Evolutionary conservation across 108 stramenopile species (phyloP), one percentile per base, ranked within the genome.

Genomic region (Skeletonema grethae): DNA sequence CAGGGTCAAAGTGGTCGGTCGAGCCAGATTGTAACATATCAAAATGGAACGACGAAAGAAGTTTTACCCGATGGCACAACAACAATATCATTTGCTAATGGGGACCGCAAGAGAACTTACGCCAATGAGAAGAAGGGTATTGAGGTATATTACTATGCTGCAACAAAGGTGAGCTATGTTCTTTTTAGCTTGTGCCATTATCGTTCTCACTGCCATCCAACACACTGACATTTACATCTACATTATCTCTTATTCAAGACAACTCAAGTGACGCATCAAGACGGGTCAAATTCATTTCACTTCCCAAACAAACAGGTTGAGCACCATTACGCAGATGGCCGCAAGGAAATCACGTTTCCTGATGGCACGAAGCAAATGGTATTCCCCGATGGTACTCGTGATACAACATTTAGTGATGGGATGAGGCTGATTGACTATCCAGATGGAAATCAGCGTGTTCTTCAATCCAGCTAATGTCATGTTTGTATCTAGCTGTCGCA

Each of bases 81-180:
- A 12, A 73, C 85, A 20, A 87, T 92, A 1, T 79, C 86, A 9
- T 92, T 90, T 56, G 57, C 82, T 30, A 92, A 92, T 64, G 91
- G 91, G 0, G 91, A 92, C 69, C 57, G 83, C 32, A 89, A 90
- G 75, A 59, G 72, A 61, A 73, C 82, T 1, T 86, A 88, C 20
- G 78, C 83, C 29, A 69, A 61, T 32, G 84, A 83, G 36, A 71
- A 71, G 43, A 71, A 82, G 39, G 80, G 80, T 34, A 75, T 82
- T 31, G 70, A 77, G 20, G 82, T 90, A 16, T 93, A 93, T 59
- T 91, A 82, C 71, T 93, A 91, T 70, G 87, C 87, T 31, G 77
- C 80, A 13, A 86, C 88, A 1, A 65, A 85, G 70, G 79, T 80
- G 61, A 67, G 63, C 25, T 11, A 22, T 25, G 13, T 72, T 16